Evolutionary conservation across 1,284 basidiomycete genomes (phyloP), one percentile per base, ranked within the genome.

Genomic region (Hemileia vastatrix): DNA sequence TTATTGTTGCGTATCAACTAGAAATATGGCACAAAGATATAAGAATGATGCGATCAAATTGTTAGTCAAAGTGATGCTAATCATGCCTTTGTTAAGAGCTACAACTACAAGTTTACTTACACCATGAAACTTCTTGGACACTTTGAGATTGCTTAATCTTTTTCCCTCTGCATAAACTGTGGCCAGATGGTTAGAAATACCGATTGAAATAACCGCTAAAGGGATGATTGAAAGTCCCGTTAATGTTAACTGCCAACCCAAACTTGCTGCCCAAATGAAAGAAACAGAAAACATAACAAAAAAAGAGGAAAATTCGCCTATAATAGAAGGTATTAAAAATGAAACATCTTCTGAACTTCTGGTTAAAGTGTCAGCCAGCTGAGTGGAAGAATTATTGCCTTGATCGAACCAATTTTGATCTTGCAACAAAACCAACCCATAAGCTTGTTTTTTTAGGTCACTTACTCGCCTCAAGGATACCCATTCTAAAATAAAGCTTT

Each of bases 241-340:
- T n/a, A 98, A 82, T 0, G 93, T 95, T 64, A 98, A 80, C 77
- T 95, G 85, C 94, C 94, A 98, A 0, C 90, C 91, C 27, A 82
- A 79, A 0, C 83, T 82, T 72, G 96, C 79, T 0, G 94, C 90
- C 93, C 93, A 97, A 8, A 87, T 75, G 15, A 96, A 77, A 2
- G 90, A 91, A 8, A 93, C 79, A 1, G 80, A 74, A 52, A 96
- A 81, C 90, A 98, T 95, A 4, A 86, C 79, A 1, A 79, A 63
- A 9, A 94, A 86, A 6, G 91, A 86, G 31, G 85, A 71, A 8
- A 80, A 78, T 73, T 93, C 87, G 0, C 84, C 83, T 54, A 89
- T 76, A 43, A 94, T 84, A 3, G 85, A 81, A 1, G 86, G 81
- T 63, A 97, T 80, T 40, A 97, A 79, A 24, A 83, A 81, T 32